These are phyloP conservation scores for Nakaseomyces sp. DNA, from an alignment of 1,139 yeast species.

Conservation along the genomic window DNA sequence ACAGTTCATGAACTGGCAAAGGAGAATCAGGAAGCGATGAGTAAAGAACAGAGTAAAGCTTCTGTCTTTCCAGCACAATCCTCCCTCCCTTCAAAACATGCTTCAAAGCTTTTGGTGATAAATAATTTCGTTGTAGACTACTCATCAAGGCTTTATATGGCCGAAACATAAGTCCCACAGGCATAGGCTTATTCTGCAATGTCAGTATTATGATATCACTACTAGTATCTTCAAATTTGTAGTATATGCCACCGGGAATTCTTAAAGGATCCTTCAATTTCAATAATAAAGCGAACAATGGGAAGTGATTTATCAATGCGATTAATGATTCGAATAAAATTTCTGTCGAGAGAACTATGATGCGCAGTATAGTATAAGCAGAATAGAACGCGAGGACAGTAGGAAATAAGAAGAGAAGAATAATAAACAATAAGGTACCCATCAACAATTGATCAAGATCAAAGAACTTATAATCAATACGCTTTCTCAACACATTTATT, in stretches of 20 bases:
- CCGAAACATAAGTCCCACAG: slow-evolving; percentile 37
- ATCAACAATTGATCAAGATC: slow-evolving; percentile 78
- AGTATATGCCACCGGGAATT: slow-evolving; percentile 78
- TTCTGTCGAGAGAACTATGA: slow-evolving; percentile 42
- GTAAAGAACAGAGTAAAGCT: slow-evolving; percentile 41
- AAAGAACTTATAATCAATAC: slow-evolving; percentile 79
- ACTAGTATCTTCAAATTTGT: slow-evolving; percentile 29
- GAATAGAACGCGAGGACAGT: slow-evolving; percentile 80
- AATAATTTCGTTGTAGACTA: slow-evolving; percentile 36
- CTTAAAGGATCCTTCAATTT: slow-evolving; percentile 75
- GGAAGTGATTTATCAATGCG: slow-evolving; percentile 71
- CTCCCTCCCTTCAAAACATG: slow-evolving; percentile 39
- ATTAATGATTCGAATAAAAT: slow-evolving; percentile 53
- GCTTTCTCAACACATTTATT: slow-evolving; percentile 68
- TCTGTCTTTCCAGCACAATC: slow-evolving; percentile 39
- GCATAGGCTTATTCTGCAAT: slow-evolving; percentile 38
- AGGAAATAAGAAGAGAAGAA: slow-evolving; percentile 69
- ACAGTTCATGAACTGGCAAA: slow-evolving; percentile 26
- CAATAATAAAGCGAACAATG: slow-evolving; percentile 70
- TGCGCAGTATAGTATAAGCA: slow-evolving; percentile 55
- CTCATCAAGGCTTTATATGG: slow-evolving; percentile 39
- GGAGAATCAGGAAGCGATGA: slow-evolving; percentile 41
- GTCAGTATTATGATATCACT: slow-evolving; percentile 23
- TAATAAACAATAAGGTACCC: slow-evolving; percentile 82
- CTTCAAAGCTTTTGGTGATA: slow-evolving; percentile 35